Evolutionary conservation across 225 moss, liverwort and hornwort species (phyloP), one percentile per base, ranked within the genome.

Genomic region (Ulota crispa): DNA sequence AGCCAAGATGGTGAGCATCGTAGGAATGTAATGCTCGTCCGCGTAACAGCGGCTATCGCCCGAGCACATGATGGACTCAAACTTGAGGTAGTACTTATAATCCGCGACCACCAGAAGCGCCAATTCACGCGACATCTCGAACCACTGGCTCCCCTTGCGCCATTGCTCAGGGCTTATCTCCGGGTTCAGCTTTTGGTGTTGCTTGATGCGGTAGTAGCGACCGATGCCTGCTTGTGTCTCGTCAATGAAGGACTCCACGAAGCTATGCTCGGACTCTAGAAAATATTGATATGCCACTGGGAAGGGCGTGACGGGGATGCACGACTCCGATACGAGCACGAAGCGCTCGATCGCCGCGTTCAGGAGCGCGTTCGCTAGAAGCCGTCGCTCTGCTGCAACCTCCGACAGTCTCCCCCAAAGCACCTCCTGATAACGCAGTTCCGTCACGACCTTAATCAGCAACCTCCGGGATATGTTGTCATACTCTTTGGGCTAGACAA

Each of bases 111-210:
- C 86, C 53, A 77, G 20, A 43, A 75, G 31, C 8, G 82, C 88
- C 31, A 90, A 37, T 4, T 54, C 75, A 2, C 90, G 84, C 10
- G 90, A 82, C 66, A 90, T 78, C 80, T 88, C 88, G 70, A 88
- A 88, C 90, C 90, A 90, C 73, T 90, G 82, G 78, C 88, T 88
- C 3, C 90, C 90, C 78, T 90, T 90, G 2, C 90, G 86, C 90
- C 90, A 90, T 54, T 90, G 78, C 65, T 3, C 0, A 8, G 55
- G 4, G 24, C 67, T 84, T 28, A 90, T 84, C 56, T 90, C 90
- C 12, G 90, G 90, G 5, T 72, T 56, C 71, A 90, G 62, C 32
- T 84, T 90, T 0, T 19, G 34, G 7, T 13, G 52, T 74, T 68
- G n/a, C 77, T 36, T 59, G 64, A 90, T 82, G 76, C 90, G 86